Percentiles rank a stretch among this genome's conserved stretches.
These are phyloP conservation scores for Acacia confusa DNA, from an alignment of 306 rosid species.

Conservation along the genomic window DNA sequence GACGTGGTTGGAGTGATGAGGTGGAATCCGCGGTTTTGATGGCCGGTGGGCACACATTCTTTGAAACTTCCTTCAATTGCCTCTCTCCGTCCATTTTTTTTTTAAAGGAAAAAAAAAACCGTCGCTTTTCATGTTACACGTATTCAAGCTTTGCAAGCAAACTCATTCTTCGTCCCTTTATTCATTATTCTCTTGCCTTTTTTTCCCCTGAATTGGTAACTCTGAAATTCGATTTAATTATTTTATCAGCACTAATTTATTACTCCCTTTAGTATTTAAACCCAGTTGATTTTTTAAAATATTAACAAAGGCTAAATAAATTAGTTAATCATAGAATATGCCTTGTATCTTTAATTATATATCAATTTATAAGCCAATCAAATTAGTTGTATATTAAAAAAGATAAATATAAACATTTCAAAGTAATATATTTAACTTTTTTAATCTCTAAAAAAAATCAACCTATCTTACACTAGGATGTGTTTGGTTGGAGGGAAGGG, in stretches of 20 bases:
- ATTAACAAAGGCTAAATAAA: too few species aligned
- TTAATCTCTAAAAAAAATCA: too few species aligned
- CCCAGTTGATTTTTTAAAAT: too few species aligned
- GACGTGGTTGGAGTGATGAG: not conserved
- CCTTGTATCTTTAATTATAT: too few species aligned
- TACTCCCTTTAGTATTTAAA: too few species aligned
- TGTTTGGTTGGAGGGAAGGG: too few species aligned
- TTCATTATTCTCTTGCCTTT: not conserved
- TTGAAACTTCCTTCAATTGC: not conserved
- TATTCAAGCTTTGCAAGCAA: not conserved
- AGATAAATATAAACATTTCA: too few species aligned
- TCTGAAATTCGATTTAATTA: not conserved
- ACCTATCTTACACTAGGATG: rapidly evolving
- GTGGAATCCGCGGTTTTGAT: not conserved
- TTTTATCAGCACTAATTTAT: not conserved
- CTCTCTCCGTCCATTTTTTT: not conserved
- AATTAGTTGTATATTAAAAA: too few species aligned
- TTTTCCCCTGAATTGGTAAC: not conserved
- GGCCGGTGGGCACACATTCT: not conserved
- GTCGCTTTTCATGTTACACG: not conserved
- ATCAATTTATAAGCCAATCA: too few species aligned
- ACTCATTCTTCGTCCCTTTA: not conserved
- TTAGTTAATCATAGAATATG: too few species aligned
- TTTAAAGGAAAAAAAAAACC: not conserved
- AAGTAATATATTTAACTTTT: too few species aligned